A percentile compares a stretch with the other conserved stretches of the same genome.
Evolutionary conservation across 805 yeast species (phyloP).

Genomic region (Myxozyma sirexii): DNA sequence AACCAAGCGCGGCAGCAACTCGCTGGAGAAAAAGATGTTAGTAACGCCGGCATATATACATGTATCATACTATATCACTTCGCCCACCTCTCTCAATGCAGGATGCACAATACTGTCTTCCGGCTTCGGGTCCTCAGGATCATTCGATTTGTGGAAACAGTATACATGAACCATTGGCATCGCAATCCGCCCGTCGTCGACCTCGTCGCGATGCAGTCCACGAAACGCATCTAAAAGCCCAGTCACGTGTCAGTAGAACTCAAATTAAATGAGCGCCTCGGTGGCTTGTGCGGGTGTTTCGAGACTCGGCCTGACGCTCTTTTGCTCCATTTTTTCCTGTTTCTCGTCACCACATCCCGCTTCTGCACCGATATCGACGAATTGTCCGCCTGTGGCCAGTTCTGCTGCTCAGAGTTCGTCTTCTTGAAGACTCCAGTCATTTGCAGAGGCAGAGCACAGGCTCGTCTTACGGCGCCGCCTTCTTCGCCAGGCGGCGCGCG

Average conservation of each 20-base stretch:
- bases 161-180: slow-evolving; percentile 83
- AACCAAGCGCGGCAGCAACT: slow-evolving; percentile 49
- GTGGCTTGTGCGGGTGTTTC: not conserved
- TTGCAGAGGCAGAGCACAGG: too few species aligned
- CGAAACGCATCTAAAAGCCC: slow-evolving; percentile 61
- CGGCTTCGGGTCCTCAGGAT: slow-evolving; percentile 75
- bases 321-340: not conserved
- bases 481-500: not conserved
- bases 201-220: slow-evolving; percentile 61
- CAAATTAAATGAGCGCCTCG: not conserved
- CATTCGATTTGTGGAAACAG: slow-evolving; percentile 81
- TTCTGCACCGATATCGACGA: too few species aligned
- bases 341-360: not conserved
- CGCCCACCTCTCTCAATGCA: slow-evolving; percentile 63
- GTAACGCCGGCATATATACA: too few species aligned
- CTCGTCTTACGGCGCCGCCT: not conserved
- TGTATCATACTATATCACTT: not conserved
- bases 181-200: slow-evolving; percentile 44
- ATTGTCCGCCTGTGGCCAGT: too few species aligned
- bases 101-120: slow-evolving; percentile 63
- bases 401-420: too few species aligned
- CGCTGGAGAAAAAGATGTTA: slow-evolving; percentile 10
- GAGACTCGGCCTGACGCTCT: not conserved
- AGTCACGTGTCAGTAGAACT: not conserved
- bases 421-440: too few species aligned